A percentile compares a stretch with the other conserved stretches of the same genome.
Conservation (phyloP, 2,329 filamentous ascomycete species). For the Colletotrichum navitas region DNA sequence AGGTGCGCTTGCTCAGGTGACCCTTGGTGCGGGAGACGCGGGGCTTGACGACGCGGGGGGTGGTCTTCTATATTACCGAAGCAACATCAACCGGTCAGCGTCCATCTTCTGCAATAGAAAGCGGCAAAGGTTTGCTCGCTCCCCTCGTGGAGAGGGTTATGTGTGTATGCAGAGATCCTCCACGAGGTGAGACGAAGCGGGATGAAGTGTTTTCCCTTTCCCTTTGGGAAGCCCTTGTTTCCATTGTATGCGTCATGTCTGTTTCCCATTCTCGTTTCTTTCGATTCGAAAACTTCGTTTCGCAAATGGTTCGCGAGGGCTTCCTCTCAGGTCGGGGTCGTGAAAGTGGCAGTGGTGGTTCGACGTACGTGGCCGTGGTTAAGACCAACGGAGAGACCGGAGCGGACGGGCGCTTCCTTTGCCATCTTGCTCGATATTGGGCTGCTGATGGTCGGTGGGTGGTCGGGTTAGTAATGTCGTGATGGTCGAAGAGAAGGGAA, state of each 20-base stretch:
- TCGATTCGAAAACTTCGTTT: conserved; percentile 10
- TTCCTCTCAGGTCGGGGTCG: conserved; percentile 27
- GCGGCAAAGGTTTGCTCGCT: conserved; percentile 38
- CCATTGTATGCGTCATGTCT: not conserved
- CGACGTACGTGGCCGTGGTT: conserved; percentile 75
- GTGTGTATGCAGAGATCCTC: conserved; percentile 73
- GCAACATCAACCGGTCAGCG: conserved; percentile 63
- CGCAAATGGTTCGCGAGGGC: not conserved
- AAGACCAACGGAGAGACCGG: conserved; percentile 71
- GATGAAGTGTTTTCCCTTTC: conserved; percentile 1
- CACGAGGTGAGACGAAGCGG: conserved; percentile 75
- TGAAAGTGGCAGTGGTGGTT: conserved; percentile 45
- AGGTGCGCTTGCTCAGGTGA: conserved; percentile 94
- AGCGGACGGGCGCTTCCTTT: conserved; percentile 69
- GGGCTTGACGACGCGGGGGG: conserved; percentile 80
- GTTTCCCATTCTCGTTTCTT: conserved; percentile 5
- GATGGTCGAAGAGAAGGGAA: conserved; percentile 46
- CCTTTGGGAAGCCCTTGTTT: not conserved
- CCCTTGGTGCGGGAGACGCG: conserved; percentile 91
- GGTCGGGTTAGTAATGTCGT: conserved; percentile 46
- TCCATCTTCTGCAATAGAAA: conserved; percentile 69
- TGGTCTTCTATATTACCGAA: conserved; percentile 78
- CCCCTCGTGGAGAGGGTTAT: conserved; percentile 48
- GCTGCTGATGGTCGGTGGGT: conserved; percentile 48
- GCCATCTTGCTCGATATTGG: conserved; percentile 62